phyloP scores from a whole-genome alignment of 1,284 basidiomycete genomes.

The Thecaphora thlaspeos region DNA sequence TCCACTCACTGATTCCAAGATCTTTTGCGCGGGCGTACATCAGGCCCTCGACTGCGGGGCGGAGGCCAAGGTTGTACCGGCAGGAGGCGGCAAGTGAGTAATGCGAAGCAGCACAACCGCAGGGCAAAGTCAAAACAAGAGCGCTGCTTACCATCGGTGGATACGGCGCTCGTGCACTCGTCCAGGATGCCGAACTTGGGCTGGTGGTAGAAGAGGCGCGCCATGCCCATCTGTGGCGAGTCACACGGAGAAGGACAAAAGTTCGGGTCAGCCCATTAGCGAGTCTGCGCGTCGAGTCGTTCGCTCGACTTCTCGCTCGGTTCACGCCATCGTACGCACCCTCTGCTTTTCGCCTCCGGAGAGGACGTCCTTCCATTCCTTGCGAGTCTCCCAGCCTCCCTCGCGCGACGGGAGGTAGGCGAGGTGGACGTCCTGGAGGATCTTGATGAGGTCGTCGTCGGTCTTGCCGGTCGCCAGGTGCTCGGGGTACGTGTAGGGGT shows the following conservation, averaged over 20 bases:
- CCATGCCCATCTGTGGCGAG: slow-evolving; percentile 38
- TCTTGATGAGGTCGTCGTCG: slow-evolving; percentile 70
- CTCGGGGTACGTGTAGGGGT: slow-evolving; percentile 52
- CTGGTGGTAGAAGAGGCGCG: slow-evolving; percentile 75
- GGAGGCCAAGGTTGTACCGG: no score
- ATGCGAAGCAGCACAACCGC: no score
- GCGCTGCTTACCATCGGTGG: slow-evolving; percentile 66
- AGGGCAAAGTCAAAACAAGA: no score
- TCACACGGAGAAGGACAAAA: neutral
- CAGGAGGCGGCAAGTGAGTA: no score
- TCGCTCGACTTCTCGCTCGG: no score
- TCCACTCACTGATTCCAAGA: slow-evolving; percentile 70
- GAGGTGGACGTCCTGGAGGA: slow-evolving; percentile 77
- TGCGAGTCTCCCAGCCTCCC: slow-evolving; percentile 73
- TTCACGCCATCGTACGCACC: slow-evolving; percentile 1
- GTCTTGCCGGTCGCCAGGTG: slow-evolving; percentile 62
- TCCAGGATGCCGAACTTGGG: slow-evolving; percentile 66
- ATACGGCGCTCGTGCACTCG: slow-evolving; percentile 94
- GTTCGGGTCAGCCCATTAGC: no score
- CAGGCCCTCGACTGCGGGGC: slow-evolving; percentile 75
- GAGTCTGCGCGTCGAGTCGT: no score
- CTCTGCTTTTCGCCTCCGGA: slow-evolving; percentile 92
- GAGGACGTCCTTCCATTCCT: slow-evolving; percentile 76
- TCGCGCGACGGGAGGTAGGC: slow-evolving; percentile 83
- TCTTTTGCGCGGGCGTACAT: slow-evolving; percentile 94